Evolutionary conservation across 2,329 filamentous ascomycete species (phyloP), one percentile per base, ranked within the genome.

Genomic region (Eutypella sp.): DNA sequence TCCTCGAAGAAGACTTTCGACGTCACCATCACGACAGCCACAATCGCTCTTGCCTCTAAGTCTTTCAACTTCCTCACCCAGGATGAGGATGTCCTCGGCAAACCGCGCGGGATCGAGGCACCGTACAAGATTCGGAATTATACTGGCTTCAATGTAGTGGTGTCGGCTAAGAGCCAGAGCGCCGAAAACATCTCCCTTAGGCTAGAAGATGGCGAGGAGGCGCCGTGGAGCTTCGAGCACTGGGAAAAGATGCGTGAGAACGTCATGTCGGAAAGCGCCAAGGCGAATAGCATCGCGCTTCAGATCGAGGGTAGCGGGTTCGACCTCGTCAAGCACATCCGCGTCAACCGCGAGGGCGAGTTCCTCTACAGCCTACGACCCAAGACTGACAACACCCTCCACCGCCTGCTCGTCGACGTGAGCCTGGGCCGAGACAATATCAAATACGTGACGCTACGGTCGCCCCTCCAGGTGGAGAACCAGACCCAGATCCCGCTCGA

Each of bases 231-330:
- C 54, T 99, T 99, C 52, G 93, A 99, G 66, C 90, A 96, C 55
- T 93, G 92, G 70, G 91, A 90, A 54, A 93, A 93, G 57, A 95
- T 96, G 77, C 87, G 93, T 67, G 93, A 99, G 67, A 95, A 87
- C 41, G 74, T 99, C 5, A 83, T 89, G 5, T 85, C 89, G 0
- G 93, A 99, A 62, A 87, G 83, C 7, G 86, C 82, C 48, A 84
- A 84, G 42, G 87, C 89, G 20, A 74, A 63, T 42, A 76, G 87
- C 52, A 88, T 99, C 34, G 84, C 87, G 11, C 78, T 97, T 27
- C 83, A 85, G 48, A 79, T 99, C 1, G 90, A 99, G 60, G 90
- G 89, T 33, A 97, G 92, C 59, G 93, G 91, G 0, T 99, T 99
- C 58, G 91, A 99, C 56, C 82, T 83, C 41, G 81, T 99, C 46